phyloP scores from a whole-genome alignment of 2,329 filamentous ascomycete species.

The Hypoxylon sp. region DNA sequence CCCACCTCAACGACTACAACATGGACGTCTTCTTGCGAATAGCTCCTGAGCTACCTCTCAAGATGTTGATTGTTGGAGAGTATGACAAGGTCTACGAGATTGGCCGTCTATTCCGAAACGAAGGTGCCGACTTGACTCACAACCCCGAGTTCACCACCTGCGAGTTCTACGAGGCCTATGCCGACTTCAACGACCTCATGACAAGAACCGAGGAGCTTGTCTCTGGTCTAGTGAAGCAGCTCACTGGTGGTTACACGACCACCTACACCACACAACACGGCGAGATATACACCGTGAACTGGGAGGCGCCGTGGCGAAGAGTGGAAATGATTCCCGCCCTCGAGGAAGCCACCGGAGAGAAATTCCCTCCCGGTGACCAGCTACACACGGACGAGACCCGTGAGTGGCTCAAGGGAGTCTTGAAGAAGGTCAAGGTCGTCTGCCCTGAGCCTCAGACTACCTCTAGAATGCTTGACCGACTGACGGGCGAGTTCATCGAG shows the following conservation, averaged over 20 bases:
- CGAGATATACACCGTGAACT: conserved; percentile 91
- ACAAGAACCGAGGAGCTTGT: conserved; percentile 92
- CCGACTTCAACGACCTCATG: conserved; percentile 91
- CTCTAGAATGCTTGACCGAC: conserved; percentile 93
- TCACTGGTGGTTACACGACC: conserved; percentile 86
- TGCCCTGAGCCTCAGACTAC: conserved; percentile 93
- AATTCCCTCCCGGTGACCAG: conserved; percentile 88
- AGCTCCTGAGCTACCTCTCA: conserved; percentile 94
- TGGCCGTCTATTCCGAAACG: conserved; percentile 94
- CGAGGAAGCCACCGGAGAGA: conserved; percentile 89
- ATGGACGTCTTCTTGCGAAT: conserved; percentile 96
- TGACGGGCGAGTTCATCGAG: conserved; percentile 94
- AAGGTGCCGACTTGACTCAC: conserved; percentile 90
- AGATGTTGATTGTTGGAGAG: conserved; percentile 94
- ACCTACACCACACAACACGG: conserved; percentile 87
- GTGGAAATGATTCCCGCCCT: conserved; percentile 96
- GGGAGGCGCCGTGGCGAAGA: conserved; percentile 91
- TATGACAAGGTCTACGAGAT: conserved; percentile 96
- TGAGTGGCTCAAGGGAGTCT: conserved; percentile 82
- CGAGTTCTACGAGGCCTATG: conserved; percentile 96
- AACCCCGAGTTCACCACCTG: conserved; percentile 98
- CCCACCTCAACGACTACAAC: conserved; percentile 94
- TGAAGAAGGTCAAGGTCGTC: conserved; percentile 74
- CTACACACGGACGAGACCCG: conserved; percentile 90
- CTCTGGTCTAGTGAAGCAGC: conserved; percentile 84